phyloP scores from a whole-genome alignment of 169 alveolate genomes.

The Fabrea salina region DNA sequence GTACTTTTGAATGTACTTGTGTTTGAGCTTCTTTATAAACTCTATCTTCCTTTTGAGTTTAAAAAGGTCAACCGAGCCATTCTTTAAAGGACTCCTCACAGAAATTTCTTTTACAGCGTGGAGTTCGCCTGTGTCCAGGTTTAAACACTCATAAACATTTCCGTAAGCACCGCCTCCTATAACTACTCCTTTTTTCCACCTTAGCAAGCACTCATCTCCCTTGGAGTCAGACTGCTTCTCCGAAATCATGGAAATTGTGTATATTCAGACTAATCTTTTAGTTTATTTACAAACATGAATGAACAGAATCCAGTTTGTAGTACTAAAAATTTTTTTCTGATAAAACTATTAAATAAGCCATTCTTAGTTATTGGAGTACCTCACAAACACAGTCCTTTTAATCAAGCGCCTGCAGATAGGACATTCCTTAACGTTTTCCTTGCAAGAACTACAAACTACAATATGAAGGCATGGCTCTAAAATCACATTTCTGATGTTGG shows the following conservation, averaged over 20 bases:
- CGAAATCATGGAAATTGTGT: too few relatives aligned
- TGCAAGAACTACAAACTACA: not conserved
- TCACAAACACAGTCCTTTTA: too few relatives aligned
- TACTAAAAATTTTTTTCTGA: too few relatives aligned
- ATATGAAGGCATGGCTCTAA: not conserved
- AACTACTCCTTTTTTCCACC: not conserved
- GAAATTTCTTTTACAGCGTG: not conserved
- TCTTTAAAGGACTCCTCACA: not conserved
- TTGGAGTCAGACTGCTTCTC: too few relatives aligned
- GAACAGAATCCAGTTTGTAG: too few relatives aligned
- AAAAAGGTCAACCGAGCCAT: not conserved
- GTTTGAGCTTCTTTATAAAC: not conserved
- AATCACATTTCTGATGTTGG: not conserved
- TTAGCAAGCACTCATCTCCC: too few relatives aligned
- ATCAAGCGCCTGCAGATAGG: too few relatives aligned
- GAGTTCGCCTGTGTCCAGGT: slow-evolving; percentile 12
- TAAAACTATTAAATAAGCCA: too few relatives aligned
- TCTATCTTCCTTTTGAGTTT: not conserved
- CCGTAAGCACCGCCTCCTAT: slow-evolving; percentile 13
- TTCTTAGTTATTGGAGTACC: too few relatives aligned
- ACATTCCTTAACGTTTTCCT: too few relatives aligned
- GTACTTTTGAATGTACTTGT: not conserved
- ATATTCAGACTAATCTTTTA: too few relatives aligned
- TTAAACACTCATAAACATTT: slow-evolving; percentile 5
- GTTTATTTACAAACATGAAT: too few relatives aligned